Conservation (phyloP, 164 flowering plant genomes). For the Stephania cephalantha region DNA sequence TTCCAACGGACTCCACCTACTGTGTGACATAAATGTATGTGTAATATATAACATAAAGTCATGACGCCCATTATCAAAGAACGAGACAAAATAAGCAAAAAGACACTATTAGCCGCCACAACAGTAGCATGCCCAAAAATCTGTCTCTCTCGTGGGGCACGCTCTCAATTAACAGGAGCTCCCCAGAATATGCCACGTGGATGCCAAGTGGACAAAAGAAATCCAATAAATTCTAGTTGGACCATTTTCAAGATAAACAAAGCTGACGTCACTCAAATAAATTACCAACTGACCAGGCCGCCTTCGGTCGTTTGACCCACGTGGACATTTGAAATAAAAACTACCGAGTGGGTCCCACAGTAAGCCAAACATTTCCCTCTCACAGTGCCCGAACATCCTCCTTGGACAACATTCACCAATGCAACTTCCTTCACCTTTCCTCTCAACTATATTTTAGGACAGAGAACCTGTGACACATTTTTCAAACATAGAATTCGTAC, state of each 20-base stretch:
- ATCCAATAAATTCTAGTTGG: background rate
- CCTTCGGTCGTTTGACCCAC: slow-evolving; percentile 35
- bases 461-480: too few species aligned
- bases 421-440: background rate
- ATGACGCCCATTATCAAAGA: background rate
- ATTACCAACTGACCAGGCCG: slow-evolving; percentile 24
- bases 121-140: background rate
- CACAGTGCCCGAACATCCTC: slow-evolving; percentile 8
- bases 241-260: slow-evolving; percentile 9
- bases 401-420: slow-evolving; percentile 1
- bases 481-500: too few species aligned
- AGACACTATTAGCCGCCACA: slow-evolving; percentile 1
- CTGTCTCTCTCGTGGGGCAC: background rate
- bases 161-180: background rate
- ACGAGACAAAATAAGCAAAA: background rate
- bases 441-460: background rate
- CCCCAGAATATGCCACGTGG: background rate
- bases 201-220: background rate
- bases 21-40: too few species aligned
- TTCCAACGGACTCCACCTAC: too few species aligned
- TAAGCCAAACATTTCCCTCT: background rate
- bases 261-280: slow-evolving; percentile 14
- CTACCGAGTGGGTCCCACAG: slow-evolving; percentile 6
- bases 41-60: too few species aligned
- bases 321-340: slow-evolving; percentile 13